phyloP scores from a whole-genome alignment of 768 basidiomycete species.

The Infundibulicybe gibba region DNA sequence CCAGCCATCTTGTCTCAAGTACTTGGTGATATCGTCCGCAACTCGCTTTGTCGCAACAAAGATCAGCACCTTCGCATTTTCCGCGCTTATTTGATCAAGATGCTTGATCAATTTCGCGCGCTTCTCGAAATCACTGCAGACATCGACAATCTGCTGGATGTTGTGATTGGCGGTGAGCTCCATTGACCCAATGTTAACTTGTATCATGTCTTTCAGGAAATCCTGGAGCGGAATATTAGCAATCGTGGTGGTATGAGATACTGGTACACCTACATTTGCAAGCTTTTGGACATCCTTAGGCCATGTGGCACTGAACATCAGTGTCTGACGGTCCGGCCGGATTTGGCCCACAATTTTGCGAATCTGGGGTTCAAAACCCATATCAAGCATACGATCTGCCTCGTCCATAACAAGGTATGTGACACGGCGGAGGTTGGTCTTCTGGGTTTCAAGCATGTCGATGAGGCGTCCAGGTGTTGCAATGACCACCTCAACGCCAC shows the following conservation, averaged over 20 bases:
- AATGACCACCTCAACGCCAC: conserved; percentile 96
- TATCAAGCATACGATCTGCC: conserved; percentile 99
- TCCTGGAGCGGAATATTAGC: conserved; percentile 47
- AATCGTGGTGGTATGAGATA: neutral
- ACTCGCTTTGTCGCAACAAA: conserved; percentile 98
- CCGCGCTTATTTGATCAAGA: conserved; percentile 91
- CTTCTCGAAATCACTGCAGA: conserved; percentile 97
- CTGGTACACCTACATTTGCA: conserved; percentile 58
- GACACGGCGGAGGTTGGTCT: conserved; percentile 93
- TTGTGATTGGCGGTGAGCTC: conserved; percentile 98
- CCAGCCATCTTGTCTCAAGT: conserved; percentile 97
- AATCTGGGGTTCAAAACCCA: conserved; percentile 99
- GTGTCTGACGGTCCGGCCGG: conserved; percentile 95
- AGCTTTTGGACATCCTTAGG: conserved; percentile 99
- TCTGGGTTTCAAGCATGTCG: conserved; percentile 96
- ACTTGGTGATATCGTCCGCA: conserved; percentile 98
- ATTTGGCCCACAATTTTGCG: conserved; percentile 97
- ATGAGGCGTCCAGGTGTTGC: conserved; percentile 99
- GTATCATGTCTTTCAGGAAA: conserved; percentile 94
- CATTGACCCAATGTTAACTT: conserved; percentile 99
- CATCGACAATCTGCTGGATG: conserved; percentile 92
- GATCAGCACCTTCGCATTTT: conserved; percentile 98
- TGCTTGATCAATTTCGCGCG: conserved; percentile 95
- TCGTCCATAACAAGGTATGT: conserved; percentile 99
- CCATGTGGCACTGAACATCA: conserved; percentile 99